Evolutionary conservation across 1,284 basidiomycete genomes (phyloP).

Genomic region (Ceratobasidium sp.): DNA sequence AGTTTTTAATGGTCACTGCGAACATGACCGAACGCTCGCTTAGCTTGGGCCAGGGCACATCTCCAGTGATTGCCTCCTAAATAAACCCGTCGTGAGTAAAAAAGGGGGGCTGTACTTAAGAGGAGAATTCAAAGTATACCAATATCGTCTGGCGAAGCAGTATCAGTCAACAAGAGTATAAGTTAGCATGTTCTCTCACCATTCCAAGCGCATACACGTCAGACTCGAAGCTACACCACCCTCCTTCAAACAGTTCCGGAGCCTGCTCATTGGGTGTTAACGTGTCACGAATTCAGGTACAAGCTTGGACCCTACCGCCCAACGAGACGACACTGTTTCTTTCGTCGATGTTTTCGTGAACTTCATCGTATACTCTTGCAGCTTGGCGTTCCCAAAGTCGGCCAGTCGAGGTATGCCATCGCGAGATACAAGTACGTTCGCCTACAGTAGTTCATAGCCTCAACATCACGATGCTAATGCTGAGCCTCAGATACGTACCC

Average conservation of each 20-base stretch:
- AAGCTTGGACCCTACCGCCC: neutral
- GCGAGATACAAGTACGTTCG: neutral
- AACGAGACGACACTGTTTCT: neutral
- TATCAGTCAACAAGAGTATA: neutral
- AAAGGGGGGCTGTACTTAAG: too few relatives aligned
- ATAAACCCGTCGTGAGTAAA: neutral
- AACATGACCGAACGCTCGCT: neutral
- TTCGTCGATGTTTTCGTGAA: conserved; percentile 4
- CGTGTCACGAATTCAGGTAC: neutral
- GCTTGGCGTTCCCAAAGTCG: conserved; percentile 3
- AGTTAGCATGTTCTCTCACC: neutral
- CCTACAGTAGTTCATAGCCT: neutral
- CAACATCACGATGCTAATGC: neutral
- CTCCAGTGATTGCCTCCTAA: neutral
- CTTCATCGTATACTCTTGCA: neutral
- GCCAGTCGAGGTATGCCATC: neutral
- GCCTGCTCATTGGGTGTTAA: neutral
- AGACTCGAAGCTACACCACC: neutral
- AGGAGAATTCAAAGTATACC: neutral
- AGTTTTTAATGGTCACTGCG: neutral
- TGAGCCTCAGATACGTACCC: neutral
- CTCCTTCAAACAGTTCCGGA: neutral
- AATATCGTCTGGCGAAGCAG: neutral
- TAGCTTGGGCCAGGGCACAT: neutral
- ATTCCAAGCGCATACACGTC: conserved; percentile 20